phyloP scores from a whole-genome alignment of 2,329 filamentous ascomycete genomes.

The Pseudophaeomoniella oleicola region DNA sequence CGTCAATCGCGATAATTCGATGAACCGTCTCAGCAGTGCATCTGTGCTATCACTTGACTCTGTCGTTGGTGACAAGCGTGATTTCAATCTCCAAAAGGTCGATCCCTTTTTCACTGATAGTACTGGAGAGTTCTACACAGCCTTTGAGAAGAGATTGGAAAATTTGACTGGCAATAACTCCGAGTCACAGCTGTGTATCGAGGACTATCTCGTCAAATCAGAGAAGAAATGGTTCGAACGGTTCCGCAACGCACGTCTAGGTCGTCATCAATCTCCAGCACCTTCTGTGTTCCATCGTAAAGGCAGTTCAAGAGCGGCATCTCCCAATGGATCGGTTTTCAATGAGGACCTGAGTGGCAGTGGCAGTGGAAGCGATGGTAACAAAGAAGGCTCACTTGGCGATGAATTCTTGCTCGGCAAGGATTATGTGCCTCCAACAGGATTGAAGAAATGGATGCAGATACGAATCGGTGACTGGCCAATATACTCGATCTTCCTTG shows the following conservation, averaged over 20 bases:
- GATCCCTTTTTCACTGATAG: conserved; percentile 54
- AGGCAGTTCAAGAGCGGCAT: conserved; percentile 17
- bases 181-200: conserved; percentile 45
- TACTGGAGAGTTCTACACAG: conserved; percentile 44
- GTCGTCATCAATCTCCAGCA: conserved; percentile 28
- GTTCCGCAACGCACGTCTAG: conserved; percentile 44
- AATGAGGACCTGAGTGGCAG: conserved; percentile 20
- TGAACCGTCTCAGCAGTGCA: conserved; percentile 21
- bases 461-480: conserved; percentile 50
- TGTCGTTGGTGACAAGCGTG: conserved; percentile 45
- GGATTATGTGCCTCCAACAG: conserved; percentile 42
- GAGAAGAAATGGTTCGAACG: conserved; percentile 53
- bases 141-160: conserved; percentile 43
- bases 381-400: conserved; percentile 16
- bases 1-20: conserved; percentile 6
- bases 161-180: conserved; percentile 42
- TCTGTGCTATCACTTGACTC: conserved; percentile 40
- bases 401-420: conserved; percentile 42
- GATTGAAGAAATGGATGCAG: conserved; percentile 40
- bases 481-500: conserved; percentile 46
- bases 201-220: conserved; percentile 48
- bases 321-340: conserved; percentile 24
- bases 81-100: conserved; percentile 50
- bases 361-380: conserved; percentile 17
- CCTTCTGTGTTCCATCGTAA: conserved; percentile 19